Evolutionary conservation across 1,139 yeast species (phyloP), one percentile per base, ranked within the genome.

Genomic region (Pneumocystis sp.): DNA sequence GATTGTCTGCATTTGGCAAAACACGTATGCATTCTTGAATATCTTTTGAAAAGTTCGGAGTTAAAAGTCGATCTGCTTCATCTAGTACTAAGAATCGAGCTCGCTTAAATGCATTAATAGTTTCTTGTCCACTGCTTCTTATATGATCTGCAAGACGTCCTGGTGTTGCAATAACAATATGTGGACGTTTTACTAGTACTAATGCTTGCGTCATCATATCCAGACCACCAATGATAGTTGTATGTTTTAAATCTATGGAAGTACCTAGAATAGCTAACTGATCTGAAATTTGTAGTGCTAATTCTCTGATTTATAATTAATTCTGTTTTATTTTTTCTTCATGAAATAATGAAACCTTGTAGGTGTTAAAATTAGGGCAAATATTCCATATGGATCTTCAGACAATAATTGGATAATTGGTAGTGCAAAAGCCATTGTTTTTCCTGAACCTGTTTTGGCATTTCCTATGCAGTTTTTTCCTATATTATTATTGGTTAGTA

Each of bases 391-490:
- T 0, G 98, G 98, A 72, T 95, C 98, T 70, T 85, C 87, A 0
- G 97, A 87, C 97, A 98, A 93, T 72, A 85, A 82, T 0, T 95
- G 85, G 66, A 93, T 78, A 90, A 93, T 93, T 0, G 98, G 98
- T 34, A 91, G 95, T 0, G 95, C 97, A 80, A 93, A 93, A 0
- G 98, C 96, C 44, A 95, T 86, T 1, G 99, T 93, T 74, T 93
- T 93, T 82, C 99, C 99, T 42, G 95, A 86, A 77, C 99, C 99
- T 0, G 99, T 93, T 75, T 88, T 88, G 61, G 99, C 98, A 56
- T 98, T 98, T 64, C 98, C 99, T 63, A 93, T 93, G 75, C 97
- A 91, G 75, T 91, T 96, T 70, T 85, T 83, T 10, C 95, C 77
- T 56, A 31, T 15, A 45, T 19, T 56, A 10, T 31, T n/a, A n/a